A percentile compares a stretch with the other conserved stretches of the same genome.
phyloP scores from a whole-genome alignment of 306 rosid species.

The Pachyrhizus erosus region DNA sequence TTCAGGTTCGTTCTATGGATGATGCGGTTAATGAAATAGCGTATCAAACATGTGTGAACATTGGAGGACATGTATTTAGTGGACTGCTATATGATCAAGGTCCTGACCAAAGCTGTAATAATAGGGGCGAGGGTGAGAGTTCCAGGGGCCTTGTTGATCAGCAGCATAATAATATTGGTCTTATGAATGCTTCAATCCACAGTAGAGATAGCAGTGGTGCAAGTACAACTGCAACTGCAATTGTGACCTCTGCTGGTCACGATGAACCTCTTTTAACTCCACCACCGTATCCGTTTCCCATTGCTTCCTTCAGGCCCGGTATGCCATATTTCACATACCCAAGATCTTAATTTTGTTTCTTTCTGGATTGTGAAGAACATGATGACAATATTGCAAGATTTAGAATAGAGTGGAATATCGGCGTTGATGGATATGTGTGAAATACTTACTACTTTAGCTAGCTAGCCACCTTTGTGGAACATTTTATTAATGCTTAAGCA shows the following conservation, averaged over 20 bases:
- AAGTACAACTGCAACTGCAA: no score
- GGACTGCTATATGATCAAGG: constrained; percentile 81
- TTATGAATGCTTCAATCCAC: constrained; percentile 13
- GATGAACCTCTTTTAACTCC: constrained; percentile 27
- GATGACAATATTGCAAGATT: no score
- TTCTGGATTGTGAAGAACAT: background rate
- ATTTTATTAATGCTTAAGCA: background rate
- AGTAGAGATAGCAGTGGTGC: constrained; percentile 1
- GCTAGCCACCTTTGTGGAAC: background rate
- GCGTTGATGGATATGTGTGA: no score
- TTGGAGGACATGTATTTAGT: constrained; percentile 70
- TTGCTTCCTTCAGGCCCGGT: constrained; percentile 50
- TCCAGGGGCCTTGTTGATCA: constrained; percentile 6
- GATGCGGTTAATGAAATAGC: constrained; percentile 54
- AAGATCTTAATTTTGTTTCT: constrained; percentile 41
- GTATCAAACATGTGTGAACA: constrained; percentile 64
- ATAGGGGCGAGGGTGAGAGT: background rate
- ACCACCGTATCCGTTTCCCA: constrained; percentile 37
- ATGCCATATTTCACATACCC: constrained; percentile 60
- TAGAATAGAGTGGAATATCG: no score
- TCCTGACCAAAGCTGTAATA: constrained; percentile 37
- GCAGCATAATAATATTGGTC: constrained; percentile 47
- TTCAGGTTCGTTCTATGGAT: constrained; percentile 59
- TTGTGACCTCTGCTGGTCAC: no score
- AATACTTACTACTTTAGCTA: background rate